Base-by-base conservation (phyloP, 208 protist genomes). In the Jaenimonas drosophilae region DNA sequence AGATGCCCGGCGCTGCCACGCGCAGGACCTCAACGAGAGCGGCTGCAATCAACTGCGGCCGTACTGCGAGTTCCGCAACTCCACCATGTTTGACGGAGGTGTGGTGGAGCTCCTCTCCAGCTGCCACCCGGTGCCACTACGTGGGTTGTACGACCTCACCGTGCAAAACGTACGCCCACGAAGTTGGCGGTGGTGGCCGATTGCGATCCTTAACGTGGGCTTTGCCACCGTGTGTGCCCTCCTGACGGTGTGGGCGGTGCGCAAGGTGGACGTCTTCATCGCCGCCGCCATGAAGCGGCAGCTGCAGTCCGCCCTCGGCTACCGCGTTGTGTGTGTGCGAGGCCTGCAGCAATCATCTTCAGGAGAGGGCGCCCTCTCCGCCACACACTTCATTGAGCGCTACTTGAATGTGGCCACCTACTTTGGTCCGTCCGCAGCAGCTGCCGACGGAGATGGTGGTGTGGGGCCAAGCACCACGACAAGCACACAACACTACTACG, bases 61-160 rank as follows among this genome's bases (percentile, higher is more conserved):
- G 28, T 84, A 72, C 44, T 91, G 82, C 55, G 34, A 24, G 4
- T 88, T 69, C 47, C 34, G 50, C 2, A 20, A 51, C 17, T 4
- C 5, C 7, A 40, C 34, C 16, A 40, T 19, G 6, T n/a, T 4
- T 19, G 7, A 6, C 41, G 30, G 5, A 2, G 9, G 19, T 14
- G 42, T 12, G 6, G 16, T 9, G 14, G 61, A 42, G 24, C 52
- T 57, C 14, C 54, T 55, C 6, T 44, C 55, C 3, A 69, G 63
- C 31, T 91, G 83, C 42, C 30, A 36, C 11, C 65, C 78, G 0
- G 76, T 79, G 16, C 59, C 62, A 9, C 50, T 86, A 40, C 70
- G 46, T 29, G 84, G 79, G 23, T 49, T 92, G n/a, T 88, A 85
- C 59, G 79, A 92, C 47, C 50, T 92, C 34, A 83, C 79, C 7